A percentile compares a stretch with the other conserved stretches of the same genome.
phyloP scores from a whole-genome alignment of 1,284 basidiomycete genomes.

The Malassezia equina region DNA sequence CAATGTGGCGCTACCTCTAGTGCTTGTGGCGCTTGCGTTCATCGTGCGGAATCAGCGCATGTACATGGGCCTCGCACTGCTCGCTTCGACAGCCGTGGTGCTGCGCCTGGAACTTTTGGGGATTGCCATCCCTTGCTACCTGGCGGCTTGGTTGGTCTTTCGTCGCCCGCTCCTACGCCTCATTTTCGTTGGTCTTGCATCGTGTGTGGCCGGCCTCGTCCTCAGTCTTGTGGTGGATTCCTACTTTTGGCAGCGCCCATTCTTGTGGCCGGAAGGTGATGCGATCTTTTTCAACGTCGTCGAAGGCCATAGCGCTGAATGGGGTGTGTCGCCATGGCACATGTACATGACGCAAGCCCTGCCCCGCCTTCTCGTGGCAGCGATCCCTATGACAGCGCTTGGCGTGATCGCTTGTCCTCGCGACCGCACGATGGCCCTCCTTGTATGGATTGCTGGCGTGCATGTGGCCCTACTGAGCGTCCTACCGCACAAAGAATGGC shows the following conservation, averaged over 20 bases:
- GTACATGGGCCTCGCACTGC: slow-evolving; percentile 47
- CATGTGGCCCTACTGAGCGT: slow-evolving; percentile 64
- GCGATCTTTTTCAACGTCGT: slow-evolving; percentile 76
- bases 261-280: slow-evolving; percentile 75
- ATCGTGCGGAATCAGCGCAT: slow-evolving; percentile 50
- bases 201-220: not conserved
- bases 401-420: slow-evolving; percentile 50
- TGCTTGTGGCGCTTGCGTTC: slow-evolving; percentile 57
- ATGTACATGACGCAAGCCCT: slow-evolving; percentile 64
- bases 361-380: slow-evolving; percentile 63
- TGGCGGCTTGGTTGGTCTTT: slow-evolving; percentile 19
- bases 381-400: slow-evolving; percentile 57
- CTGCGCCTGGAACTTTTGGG: slow-evolving; percentile 68
- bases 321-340: slow-evolving; percentile 72
- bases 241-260: slow-evolving; percentile 62
- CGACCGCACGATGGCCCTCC: slow-evolving; percentile 48
- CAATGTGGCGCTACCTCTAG: slow-evolving; percentile 74
- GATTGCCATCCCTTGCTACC: slow-evolving; percentile 26
- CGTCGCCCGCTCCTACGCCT: slow-evolving; percentile 12
- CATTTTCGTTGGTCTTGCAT: slow-evolving; percentile 16
- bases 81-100: slow-evolving; percentile 63
- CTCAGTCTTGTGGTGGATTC: slow-evolving; percentile 60
- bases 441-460: slow-evolving; percentile 29
- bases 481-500: slow-evolving; percentile 71
- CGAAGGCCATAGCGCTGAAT: slow-evolving; percentile 73